Percentiles rank a stretch among this genome's conserved stretches.
Conservation (phyloP, 1,139 yeast species). For the Blastobotrys buckinghamii region DNA sequence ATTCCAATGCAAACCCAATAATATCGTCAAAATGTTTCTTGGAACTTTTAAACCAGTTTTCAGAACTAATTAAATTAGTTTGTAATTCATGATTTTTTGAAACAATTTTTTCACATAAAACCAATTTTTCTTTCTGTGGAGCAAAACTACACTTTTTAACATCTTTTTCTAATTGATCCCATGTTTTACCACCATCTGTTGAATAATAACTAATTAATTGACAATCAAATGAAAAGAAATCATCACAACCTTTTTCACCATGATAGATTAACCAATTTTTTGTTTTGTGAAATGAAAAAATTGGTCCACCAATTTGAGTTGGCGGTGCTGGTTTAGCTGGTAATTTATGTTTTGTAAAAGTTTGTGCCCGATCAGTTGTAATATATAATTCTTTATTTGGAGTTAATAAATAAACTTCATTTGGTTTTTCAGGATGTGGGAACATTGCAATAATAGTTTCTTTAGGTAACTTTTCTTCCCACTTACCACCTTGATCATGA, state of each 20-base stretch:
- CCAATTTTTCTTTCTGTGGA: constrained; percentile 42
- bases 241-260: constrained; percentile 54
- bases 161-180: constrained; percentile 46
- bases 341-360: constrained; percentile 41
- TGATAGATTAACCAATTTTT: constrained; percentile 61
- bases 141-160: constrained; percentile 64
- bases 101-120: constrained; percentile 53
- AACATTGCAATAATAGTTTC: constrained; percentile 50
- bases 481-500: constrained; percentile 68
- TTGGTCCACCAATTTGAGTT: constrained; percentile 30
- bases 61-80: constrained; percentile 43
- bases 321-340: constrained; percentile 55
- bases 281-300: constrained; percentile 52
- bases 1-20: constrained; percentile 60
- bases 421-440: constrained; percentile 57
- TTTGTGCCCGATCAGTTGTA: constrained; percentile 64
- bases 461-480: constrained; percentile 41
- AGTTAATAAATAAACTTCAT: constrained; percentile 58
- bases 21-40: constrained; percentile 44
- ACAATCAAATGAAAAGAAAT: constrained; percentile 43
- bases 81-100: constrained; percentile 27
- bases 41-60: constrained; percentile 42
- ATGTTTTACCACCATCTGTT: constrained; percentile 54
- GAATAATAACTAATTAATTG: constrained; percentile 46
- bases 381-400: constrained; percentile 44